Conservation (phyloP, 2,329 filamentous ascomycete species). For the Cladorrhinum sp. region DNA sequence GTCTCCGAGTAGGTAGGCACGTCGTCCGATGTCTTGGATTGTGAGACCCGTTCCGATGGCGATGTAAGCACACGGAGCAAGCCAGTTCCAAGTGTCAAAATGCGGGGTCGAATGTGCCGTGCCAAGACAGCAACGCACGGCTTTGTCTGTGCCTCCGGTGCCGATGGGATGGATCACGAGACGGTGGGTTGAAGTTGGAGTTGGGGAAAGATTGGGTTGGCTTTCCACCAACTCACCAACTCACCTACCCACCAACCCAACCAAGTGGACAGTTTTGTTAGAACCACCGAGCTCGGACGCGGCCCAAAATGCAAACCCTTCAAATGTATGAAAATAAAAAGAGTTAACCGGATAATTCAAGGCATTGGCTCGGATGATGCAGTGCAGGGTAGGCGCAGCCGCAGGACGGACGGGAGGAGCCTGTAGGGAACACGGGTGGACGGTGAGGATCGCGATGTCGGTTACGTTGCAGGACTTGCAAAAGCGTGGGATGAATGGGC, state of each 20-base stretch:
- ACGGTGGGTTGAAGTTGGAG: neutral
- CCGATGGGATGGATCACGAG: neutral
- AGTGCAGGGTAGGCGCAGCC: neutral
- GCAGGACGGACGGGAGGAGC: neutral
- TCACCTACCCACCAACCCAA: neutral
- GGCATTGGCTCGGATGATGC: neutral
- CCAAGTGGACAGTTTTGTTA: neutral
- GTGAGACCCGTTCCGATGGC: neutral
- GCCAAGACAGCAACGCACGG: neutral
- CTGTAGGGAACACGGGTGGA: neutral
- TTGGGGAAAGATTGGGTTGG: neutral
- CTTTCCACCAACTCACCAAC: neutral
- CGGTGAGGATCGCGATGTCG: neutral
- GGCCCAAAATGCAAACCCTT: neutral
- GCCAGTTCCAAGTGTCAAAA: neutral
- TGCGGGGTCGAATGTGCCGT: neutral
- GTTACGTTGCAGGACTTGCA: neutral
- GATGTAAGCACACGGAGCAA: neutral
- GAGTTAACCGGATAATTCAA: neutral
- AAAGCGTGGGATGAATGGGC: neutral
- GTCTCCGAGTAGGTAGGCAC: neutral
- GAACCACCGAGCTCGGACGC: neutral
- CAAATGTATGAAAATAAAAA: neutral
- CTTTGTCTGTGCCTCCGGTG: neutral
- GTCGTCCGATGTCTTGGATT: neutral